Conservation (phyloP, 176 grass and related monocot genomes). For the Ampelocalamus luodianensis region DNA sequence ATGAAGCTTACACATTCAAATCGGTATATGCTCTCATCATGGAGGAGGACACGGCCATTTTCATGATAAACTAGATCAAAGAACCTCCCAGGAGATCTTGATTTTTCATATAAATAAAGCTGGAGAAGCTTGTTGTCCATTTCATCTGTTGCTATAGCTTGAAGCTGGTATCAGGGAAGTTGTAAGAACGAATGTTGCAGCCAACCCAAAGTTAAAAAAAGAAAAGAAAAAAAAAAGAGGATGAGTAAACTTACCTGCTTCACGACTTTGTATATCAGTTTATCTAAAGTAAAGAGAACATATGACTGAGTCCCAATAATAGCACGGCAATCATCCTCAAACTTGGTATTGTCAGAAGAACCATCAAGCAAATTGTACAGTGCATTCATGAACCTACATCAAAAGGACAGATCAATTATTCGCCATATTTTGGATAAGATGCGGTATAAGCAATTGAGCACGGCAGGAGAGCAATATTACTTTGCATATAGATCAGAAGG, state of each 20-base stretch:
- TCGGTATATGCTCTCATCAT: conserved; percentile 95
- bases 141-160: conserved; percentile 96
- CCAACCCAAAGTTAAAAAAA: background rate
- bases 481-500: conserved; percentile 92
- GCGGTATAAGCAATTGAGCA: conserved; percentile 1
- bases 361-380: conserved; percentile 95
- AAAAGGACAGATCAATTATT: conserved; percentile 28
- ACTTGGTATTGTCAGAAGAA: conserved; percentile 95
- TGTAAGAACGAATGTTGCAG: conserved; percentile 30
- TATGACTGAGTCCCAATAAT: conserved; percentile 99
- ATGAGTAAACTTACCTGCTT: conserved; percentile 70
- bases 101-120: conserved; percentile 94
- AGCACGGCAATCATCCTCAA: conserved; percentile 97
- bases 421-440: background rate
- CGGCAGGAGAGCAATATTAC: conserved; percentile 52
- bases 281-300: conserved; percentile 97
- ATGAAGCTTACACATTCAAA: conserved; percentile 83
- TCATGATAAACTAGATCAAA: conserved; percentile 97
- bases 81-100: conserved; percentile 76
- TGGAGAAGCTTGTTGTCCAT: conserved; percentile 98
- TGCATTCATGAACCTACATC: conserved; percentile 82
- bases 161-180: conserved; percentile 67
- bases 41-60: conserved; percentile 89
- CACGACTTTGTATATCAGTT: conserved; percentile 97
- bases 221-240: background rate